These are phyloP conservation scores for Jamesozyma jinghongensis DNA, from an alignment of 805 yeast species.

Conservation along the genomic window DNA sequence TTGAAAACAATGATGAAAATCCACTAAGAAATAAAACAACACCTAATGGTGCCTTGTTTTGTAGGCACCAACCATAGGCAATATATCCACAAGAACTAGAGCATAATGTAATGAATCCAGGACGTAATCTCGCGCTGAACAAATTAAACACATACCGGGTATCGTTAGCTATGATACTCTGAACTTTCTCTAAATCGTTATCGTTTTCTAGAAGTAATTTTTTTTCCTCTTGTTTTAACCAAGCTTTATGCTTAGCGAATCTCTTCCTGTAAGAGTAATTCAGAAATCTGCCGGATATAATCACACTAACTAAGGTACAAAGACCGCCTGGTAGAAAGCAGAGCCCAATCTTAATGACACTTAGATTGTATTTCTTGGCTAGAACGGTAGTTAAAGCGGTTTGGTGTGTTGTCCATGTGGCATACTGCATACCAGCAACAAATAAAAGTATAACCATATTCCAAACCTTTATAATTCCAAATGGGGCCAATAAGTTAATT, in stretches of 20 bases:
- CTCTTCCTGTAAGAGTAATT: slow-evolving; percentile 35
- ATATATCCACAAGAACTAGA: slow-evolving; percentile 34
- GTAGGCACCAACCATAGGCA: slow-evolving; percentile 68
- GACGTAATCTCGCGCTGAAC: slow-evolving; percentile 45
- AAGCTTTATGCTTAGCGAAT: slow-evolving; percentile 14
- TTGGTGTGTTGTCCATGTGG: slow-evolving; percentile 61
- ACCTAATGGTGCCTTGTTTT: slow-evolving; percentile 38
- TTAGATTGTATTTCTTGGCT: slow-evolving; percentile 39
- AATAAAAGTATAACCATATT: slow-evolving; percentile 42
- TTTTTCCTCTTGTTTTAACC: slow-evolving; percentile 14
- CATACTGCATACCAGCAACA: slow-evolving; percentile 54
- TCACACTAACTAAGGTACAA: slow-evolving; percentile 53
- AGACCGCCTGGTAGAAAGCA: slow-evolving; percentile 70
- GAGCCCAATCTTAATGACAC: slow-evolving; percentile 53
- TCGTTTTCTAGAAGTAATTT: slow-evolving; percentile 14
- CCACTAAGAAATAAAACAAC: slow-evolving; percentile 52
- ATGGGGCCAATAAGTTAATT: slow-evolving; percentile 32
- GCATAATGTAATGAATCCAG: slow-evolving; percentile 36
- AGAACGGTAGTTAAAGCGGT: slow-evolving; percentile 56
- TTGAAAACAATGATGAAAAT: slow-evolving; percentile 48
- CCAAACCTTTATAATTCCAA: slow-evolving; percentile 35
- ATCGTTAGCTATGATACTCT: slow-evolving; percentile 17
- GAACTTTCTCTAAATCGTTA: slow-evolving; percentile 14
- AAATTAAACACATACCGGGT: slow-evolving; percentile 40
- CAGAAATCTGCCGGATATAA: slow-evolving; percentile 47